Evolutionary conservation across 2,329 filamentous ascomycete species (phyloP), one percentile per base, ranked within the genome.

Genomic region (Beauveria scarabaeidicola): DNA sequence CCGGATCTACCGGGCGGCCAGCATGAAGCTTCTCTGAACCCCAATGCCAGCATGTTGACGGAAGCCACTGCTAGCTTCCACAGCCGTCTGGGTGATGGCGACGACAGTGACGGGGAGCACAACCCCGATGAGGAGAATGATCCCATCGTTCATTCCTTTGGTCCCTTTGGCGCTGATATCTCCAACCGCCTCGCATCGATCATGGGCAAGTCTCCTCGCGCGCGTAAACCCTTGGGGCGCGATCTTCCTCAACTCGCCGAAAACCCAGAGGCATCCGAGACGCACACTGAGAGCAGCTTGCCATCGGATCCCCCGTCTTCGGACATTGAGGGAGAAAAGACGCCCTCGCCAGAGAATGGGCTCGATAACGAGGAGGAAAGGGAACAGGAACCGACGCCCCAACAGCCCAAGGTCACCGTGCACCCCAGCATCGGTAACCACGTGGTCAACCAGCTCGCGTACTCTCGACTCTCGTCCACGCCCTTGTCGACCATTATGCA

Each of bases 121-220:
- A 85, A 96, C 63, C 87, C 89, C 0, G 88, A 93, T 66, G 92
- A 97, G 76, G 93, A 97, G 74, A 97, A 97, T 64, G 94, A 97
- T 66, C 92, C 92, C 3, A 86, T 96, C 58, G 79, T 97, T 19
- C 90, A 94, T 72, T 96, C 92, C 0, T 97, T 97, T 65, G 92
- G 91, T 17, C 91, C 91, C 1, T 96, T 90, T 68, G 91, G 91
- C 46, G 89, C 89, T 58, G 90, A 96, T 69, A 80, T 96, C 41
- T 85, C 93, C n/a, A 84, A 84, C 62, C 86, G 90, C 27, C 82
- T 97, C 71, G 89, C 90, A 23, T 90, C 89, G 2, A 88, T 97
- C 76, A 82, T 80, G 53, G 81, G 89, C 5, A 78, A 77, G 52
- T 90, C 89, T 8, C 89, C 89, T 25, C 78, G 82, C 65, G 74